Conservation (phyloP, 176 grass and related monocot genomes). For the Eremochloa ophiuroides region DNA sequence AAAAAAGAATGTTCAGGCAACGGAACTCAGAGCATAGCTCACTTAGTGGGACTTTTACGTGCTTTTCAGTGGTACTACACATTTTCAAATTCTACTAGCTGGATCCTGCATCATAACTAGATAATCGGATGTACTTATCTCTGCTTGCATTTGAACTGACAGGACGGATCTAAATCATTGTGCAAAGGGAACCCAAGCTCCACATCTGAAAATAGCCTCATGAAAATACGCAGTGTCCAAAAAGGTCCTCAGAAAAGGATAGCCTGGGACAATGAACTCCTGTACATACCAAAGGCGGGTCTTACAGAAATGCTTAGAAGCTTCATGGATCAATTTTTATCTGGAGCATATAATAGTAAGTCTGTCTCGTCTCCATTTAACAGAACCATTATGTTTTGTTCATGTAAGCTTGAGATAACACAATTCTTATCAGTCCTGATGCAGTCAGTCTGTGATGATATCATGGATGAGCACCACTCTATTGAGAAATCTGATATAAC, state of each 20-base stretch:
- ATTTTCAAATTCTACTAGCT: not conserved
- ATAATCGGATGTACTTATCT: slow-evolving; percentile 4
- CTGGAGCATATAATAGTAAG: slow-evolving; percentile 93
- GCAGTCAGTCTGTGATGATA: slow-evolving; percentile 83
- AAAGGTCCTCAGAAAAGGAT: slow-evolving; percentile 81
- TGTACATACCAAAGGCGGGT: slow-evolving; percentile 58
- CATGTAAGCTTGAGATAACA: slow-evolving; percentile 30
- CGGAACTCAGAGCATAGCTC: slow-evolving; percentile 43
- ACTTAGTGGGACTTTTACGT: slow-evolving; percentile 62
- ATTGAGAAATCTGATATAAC: slow-evolving; percentile 63
- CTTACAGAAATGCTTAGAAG: slow-evolving; percentile 53
- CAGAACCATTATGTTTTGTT: slow-evolving; percentile 15
- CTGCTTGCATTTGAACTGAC: slow-evolving; percentile 28
- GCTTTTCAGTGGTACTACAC: slow-evolving; percentile 50
- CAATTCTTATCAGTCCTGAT: slow-evolving; percentile 71
- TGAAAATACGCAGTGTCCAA: slow-evolving; percentile 69
- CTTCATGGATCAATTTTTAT: slow-evolving; percentile 82
- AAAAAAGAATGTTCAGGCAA: slow-evolving; percentile 44
- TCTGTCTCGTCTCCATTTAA: slow-evolving; percentile 1
- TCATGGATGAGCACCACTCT: slow-evolving; percentile 62
- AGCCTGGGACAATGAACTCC: slow-evolving; percentile 71
- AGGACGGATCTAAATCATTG: slow-evolving; percentile 93
- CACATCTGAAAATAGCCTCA: slow-evolving; percentile 51
- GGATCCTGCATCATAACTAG: slow-evolving; percentile 15
- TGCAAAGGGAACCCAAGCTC: slow-evolving; percentile 72